A percentile compares a stretch with the other conserved stretches of the same genome.
Conservation (phyloP, 305 asterid genomes). For the Petunia hybrid region DNA sequence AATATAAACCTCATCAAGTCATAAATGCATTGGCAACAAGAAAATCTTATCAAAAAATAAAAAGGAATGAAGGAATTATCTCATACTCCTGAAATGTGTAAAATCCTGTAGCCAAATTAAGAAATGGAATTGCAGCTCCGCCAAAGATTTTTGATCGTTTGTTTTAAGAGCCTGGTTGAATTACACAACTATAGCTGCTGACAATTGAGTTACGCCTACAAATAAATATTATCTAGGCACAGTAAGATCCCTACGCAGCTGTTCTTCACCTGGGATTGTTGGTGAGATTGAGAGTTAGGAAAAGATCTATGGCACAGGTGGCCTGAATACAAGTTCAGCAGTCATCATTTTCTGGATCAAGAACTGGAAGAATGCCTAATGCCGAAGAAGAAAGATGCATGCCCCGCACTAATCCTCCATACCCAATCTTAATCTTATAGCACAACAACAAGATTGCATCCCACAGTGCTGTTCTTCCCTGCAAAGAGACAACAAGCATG, state of each 20-base stretch:
- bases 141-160: not conserved
- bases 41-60: not conserved
- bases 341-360: constrained; percentile 65
- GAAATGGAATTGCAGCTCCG: too few relatives aligned
- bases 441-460: constrained; percentile 82
- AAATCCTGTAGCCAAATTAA: constrained; percentile 13
- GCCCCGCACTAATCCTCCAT: constrained; percentile 86
- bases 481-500: constrained; percentile 31
- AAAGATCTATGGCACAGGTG: not conserved
- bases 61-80: not conserved
- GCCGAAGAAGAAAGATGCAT: constrained; percentile 95
- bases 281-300: not conserved
- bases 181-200: not conserved
- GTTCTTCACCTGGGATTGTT: not conserved
- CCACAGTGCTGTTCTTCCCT: constrained; percentile 98
- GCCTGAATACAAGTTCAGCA: constrained; percentile 36
- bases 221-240: not conserved
- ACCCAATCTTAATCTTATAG: constrained; percentile 69
- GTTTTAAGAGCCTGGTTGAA: not conserved
- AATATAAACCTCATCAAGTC: not conserved
- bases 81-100: not conserved
- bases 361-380: constrained; percentile 73
- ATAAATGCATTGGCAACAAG: not conserved
- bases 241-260: not conserved
- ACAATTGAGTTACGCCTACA: not conserved